These are phyloP conservation scores for Xylaria sp. DNA, from an alignment of 2,329 filamentous ascomycete genomes.

Conservation along the genomic window DNA sequence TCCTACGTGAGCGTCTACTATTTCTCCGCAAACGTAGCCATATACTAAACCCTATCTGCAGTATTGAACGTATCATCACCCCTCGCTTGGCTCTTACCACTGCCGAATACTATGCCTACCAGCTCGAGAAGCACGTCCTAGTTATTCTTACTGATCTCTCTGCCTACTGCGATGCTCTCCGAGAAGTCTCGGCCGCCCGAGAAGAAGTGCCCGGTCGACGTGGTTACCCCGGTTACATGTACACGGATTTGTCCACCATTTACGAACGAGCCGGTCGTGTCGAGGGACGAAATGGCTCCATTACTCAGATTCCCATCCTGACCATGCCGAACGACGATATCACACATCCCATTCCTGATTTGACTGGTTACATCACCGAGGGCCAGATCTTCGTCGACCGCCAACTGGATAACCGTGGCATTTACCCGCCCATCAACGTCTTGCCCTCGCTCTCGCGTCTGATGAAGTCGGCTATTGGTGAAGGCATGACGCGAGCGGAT, in stretches of 20 bases:
- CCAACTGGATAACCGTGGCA: conserved; percentile 90
- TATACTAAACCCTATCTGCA: conserved; percentile 45
- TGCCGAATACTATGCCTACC: conserved; percentile 99
- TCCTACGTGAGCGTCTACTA: conserved; percentile 73
- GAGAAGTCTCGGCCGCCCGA: conserved; percentile 96
- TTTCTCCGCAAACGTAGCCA: background rate
- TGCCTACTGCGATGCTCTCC: conserved; percentile 97
- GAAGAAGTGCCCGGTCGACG: conserved; percentile 99
- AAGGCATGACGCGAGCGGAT: conserved; percentile 94
- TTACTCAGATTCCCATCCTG: conserved; percentile 97
- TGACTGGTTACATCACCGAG: conserved; percentile 99
- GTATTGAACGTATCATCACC: conserved; percentile 99
- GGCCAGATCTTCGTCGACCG: conserved; percentile 98
- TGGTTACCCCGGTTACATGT: conserved; percentile 99
- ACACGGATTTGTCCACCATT: conserved; percentile 99
- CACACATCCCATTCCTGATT: conserved; percentile 96
- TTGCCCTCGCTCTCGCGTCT: conserved; percentile 96
- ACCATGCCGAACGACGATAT: conserved; percentile 99
- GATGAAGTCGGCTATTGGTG: conserved; percentile 99
- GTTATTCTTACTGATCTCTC: conserved; percentile 98
- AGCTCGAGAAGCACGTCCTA: conserved; percentile 98
- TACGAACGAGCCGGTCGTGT: conserved; percentile 99
- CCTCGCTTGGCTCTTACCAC: conserved; percentile 97
- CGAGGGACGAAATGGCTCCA: conserved; percentile 93
- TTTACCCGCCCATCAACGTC: conserved; percentile 99